Evolutionary conservation across 192 early-diverging fungal species (phyloP).

Genomic region (Entomortierella parvispora): DNA sequence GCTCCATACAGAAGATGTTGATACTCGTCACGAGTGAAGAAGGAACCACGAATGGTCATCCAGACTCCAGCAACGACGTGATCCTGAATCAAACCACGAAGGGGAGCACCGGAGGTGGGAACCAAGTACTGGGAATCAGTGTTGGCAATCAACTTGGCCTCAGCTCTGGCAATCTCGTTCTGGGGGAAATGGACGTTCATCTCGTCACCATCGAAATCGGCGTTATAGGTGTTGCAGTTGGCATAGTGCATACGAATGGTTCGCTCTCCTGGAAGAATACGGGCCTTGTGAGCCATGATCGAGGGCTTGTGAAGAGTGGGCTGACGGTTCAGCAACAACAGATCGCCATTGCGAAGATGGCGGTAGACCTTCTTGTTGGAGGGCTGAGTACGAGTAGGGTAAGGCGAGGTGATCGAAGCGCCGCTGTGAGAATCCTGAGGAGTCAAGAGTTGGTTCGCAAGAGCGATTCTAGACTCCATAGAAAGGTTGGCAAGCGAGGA

Average conservation of each 20-base stretch:
- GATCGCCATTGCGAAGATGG: slow-evolving; percentile 97
- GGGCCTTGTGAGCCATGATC: slow-evolving; percentile 97
- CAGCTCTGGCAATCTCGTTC: slow-evolving; percentile 95
- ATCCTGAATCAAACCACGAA: slow-evolving; percentile 98
- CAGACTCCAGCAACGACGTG: slow-evolving; percentile 94
- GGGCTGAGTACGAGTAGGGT: slow-evolving; percentile 71
- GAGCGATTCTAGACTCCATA: slow-evolving; percentile 88
- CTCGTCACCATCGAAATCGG: slow-evolving; percentile 99
- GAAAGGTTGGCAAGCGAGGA: slow-evolving; percentile 82
- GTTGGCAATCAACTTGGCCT: slow-evolving; percentile 85
- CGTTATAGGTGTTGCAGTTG: slow-evolving; percentile 92
- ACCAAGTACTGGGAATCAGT: slow-evolving; percentile 75
- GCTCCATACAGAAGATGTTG: slow-evolving; percentile 91
- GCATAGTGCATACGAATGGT: slow-evolving; percentile 99
- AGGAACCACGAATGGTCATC: slow-evolving; percentile 85
- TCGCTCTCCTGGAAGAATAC: slow-evolving; percentile 89
- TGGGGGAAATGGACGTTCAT: slow-evolving; percentile 99
- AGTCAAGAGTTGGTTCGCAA: slow-evolving; percentile 94
- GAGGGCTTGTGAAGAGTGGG: slow-evolving; percentile 99
- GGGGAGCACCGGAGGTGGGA: slow-evolving; percentile 93
- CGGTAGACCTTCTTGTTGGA: slow-evolving; percentile 97
- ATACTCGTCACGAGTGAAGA: slow-evolving; percentile 88
- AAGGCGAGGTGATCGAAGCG: slow-evolving; percentile 52
- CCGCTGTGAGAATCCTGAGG: slow-evolving; percentile 68
- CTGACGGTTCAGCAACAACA: slow-evolving; percentile 97